Evolutionary conservation across 2,329 filamentous ascomycete species (phyloP).

Genomic region (Botrytis tulipae): DNA sequence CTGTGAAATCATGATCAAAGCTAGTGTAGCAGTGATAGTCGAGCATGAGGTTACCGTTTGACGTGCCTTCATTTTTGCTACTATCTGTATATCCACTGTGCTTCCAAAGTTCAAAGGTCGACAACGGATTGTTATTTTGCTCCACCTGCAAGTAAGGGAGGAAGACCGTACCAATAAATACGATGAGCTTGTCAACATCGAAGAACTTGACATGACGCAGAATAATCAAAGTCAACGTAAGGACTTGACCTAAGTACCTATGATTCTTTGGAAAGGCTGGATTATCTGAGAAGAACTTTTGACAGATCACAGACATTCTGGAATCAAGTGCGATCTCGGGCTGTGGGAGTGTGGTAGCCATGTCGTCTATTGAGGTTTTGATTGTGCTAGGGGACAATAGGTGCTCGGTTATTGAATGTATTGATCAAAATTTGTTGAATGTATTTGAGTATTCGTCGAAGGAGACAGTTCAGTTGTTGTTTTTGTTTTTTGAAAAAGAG

Average conservation of each 20-base stretch:
- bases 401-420: background rate
- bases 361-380: no score
- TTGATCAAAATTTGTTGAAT: background rate
- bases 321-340: background rate
- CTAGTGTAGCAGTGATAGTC: fast-evolving
- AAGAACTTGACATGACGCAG: no score
- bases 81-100: background rate
- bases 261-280: background rate
- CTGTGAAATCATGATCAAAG: background rate
- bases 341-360: background rate
- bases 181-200: background rate
- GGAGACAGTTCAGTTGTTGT: background rate
- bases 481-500: background rate
- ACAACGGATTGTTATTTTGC: background rate
- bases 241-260: background rate
- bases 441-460: background rate
- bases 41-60: background rate
- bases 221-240: background rate
- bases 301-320: background rate
- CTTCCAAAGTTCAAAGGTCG: background rate
- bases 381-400: no score
- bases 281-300: background rate
- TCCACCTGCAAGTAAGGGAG: background rate
- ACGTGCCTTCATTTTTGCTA: background rate
- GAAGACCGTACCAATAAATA: background rate